phyloP scores from a whole-genome alignment of 2,329 filamentous ascomycete species.

The Pestalotiopsis sp. region DNA sequence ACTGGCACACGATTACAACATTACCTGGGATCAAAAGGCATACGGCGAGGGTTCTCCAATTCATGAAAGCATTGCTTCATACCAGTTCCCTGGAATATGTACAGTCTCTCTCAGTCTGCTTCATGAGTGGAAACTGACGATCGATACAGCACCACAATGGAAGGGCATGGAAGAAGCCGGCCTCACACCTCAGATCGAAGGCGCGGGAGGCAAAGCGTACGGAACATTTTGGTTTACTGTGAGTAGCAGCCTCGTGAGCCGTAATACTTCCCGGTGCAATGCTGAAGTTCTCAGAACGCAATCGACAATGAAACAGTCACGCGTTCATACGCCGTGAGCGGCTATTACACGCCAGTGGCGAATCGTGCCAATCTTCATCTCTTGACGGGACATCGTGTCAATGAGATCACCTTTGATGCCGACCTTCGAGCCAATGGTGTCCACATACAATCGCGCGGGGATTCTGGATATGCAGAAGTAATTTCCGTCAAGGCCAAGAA shows the following conservation, averaged over 20 bases:
- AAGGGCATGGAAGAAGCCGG: not conserved
- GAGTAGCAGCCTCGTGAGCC: not conserved
- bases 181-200: not conserved
- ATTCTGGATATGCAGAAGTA: not conserved
- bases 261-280: too few species aligned
- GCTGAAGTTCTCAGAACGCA: not conserved
- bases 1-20: not conserved
- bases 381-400: not conserved
- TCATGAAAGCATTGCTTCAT: not conserved
- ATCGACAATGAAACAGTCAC: not conserved
- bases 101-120: too few species aligned
- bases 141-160: not conserved
- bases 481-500: not conserved
- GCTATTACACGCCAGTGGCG: slow-evolving; percentile 2
- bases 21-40: not conserved
- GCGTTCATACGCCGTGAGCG: slow-evolving; percentile 2
- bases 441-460: not conserved
- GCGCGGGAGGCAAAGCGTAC: not conserved
- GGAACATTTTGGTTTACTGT: slow-evolving; percentile 4
- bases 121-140: not conserved
- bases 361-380: not conserved
- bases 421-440: not conserved
- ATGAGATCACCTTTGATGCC: not conserved
- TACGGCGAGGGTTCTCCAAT: not conserved
- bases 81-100: not conserved